Percentiles rank a stretch among this genome's conserved stretches.
phyloP scores from a whole-genome alignment of 2,329 filamentous ascomycete species.

The Paraphoma sp. region DNA sequence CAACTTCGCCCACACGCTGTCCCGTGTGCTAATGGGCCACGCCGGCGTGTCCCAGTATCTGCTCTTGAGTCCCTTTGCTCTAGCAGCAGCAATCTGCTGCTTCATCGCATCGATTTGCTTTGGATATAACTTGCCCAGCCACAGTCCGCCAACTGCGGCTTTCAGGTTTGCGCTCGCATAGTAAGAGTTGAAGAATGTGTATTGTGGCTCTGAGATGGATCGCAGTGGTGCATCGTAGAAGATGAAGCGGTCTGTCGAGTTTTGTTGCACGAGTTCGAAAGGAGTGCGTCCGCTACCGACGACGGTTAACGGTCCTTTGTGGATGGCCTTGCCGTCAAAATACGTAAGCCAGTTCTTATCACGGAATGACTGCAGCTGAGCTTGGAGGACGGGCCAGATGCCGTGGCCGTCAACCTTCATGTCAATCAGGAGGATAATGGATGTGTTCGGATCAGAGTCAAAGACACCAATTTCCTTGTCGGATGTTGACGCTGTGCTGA shows the following conservation, averaged over 20 bases:
- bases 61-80: conserved; percentile 23
- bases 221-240: conserved; percentile 72
- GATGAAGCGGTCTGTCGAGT: conserved; percentile 63
- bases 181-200: conserved; percentile 34
- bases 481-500: conserved; percentile 19
- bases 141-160: conserved; percentile 24
- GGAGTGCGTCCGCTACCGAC: conserved; percentile 72
- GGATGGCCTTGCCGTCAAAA: conserved; percentile 58
- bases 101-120: conserved; percentile 21
- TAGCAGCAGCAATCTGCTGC: conserved; percentile 28
- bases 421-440: conserved; percentile 71
- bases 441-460: conserved; percentile 45
- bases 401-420: conserved; percentile 66
- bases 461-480: conserved; percentile 57
- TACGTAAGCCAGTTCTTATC: conserved; percentile 59
- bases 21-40: conserved; percentile 27
- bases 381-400: conserved; percentile 61
- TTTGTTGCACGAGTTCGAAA: conserved; percentile 62
- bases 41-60: conserved; percentile 32
- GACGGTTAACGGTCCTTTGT: conserved; percentile 68
- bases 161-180: conserved; percentile 32
- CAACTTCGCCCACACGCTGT: conserved; percentile 28
- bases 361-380: conserved; percentile 66
- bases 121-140: conserved; percentile 15
- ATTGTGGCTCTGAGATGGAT: conserved; percentile 30